Base-by-base conservation (phyloP, 495 filamentous ascomycete species). In the Annulohypoxylon nitens region DNA sequence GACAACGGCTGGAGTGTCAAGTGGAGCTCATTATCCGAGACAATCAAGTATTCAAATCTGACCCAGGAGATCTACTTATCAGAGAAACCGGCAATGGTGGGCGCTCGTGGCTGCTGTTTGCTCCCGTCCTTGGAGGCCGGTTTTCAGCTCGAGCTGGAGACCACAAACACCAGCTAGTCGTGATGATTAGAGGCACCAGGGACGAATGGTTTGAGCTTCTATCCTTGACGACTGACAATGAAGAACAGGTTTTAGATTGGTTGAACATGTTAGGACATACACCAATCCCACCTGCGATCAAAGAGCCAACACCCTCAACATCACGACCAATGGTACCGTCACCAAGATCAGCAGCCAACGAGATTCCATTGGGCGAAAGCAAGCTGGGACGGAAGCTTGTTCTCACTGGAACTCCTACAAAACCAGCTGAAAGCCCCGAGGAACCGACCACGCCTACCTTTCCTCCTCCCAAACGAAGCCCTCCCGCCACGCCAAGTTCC, bases 21-120 rank as follows among this genome's bases (percentile, higher is more conserved):
- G 89, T 97, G n/a, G 97, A 98, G 77, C 75, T 98, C 5, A 85
- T 98, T 9, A 85, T 95, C 50, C 88, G 96, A 78, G 96, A 98
- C 78, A 93, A 92, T 47, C 81, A 88, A 18, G 74, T 79, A 20
- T 78, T 80, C 50, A 83, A 83, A 50, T 73, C 80, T 11, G 88
- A 89, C 68, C 83, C 83, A 43, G 93, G 94, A 2, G 96, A 99
- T 79, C 79, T 99, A 53, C 87, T 99, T 16, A 90, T 99, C 63
- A 95, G 94, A 69, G 94, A 98, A 78, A 88, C 97, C 58, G 93
- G 93, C 51, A 86, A 86, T 67, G 85, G 86, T 12, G 86, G 90
- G 25, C 86, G 89, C n/a, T 84, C 86, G 26, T 98, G 93, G 92
- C 83, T 99, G 26, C 87, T 99, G 0, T 97, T 98, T 78, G 93